Conservation (phyloP, 371 early-diverging fungal species). For the Lichtheimia hyalospora region DNA sequence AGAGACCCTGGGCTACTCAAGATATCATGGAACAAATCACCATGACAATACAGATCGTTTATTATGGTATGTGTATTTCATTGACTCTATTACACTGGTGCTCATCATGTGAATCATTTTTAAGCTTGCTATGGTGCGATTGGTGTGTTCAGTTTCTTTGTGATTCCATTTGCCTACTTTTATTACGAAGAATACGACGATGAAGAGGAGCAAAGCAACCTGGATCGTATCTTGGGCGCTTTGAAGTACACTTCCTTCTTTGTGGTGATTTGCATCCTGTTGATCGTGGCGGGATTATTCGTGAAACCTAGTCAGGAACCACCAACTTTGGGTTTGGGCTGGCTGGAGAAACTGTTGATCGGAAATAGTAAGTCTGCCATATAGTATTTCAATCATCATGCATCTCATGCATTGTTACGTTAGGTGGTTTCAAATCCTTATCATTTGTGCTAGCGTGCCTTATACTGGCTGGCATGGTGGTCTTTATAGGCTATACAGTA, state of each 20-base stretch:
- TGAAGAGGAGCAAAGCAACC: constrained; percentile 31
- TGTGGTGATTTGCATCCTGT: constrained; percentile 39
- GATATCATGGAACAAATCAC: constrained; percentile 50
- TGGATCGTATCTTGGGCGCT: constrained; percentile 39
- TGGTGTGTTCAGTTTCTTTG: constrained; percentile 49
- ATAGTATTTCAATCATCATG: background rate
- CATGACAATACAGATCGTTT: constrained; percentile 41
- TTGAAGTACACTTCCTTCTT: constrained; percentile 58
- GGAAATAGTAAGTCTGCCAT: constrained; percentile 37
- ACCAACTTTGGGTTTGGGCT: constrained; percentile 50
- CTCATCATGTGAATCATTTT: constrained; percentile 4
- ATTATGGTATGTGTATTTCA: constrained; percentile 45
- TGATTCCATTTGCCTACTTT: constrained; percentile 68
- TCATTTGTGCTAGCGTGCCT: constrained; percentile 51
- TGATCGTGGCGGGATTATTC: constrained; percentile 44
- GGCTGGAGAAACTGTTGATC: constrained; percentile 49
- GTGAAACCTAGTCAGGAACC: constrained; percentile 33
- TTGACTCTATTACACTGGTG: background rate
- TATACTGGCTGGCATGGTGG: constrained; percentile 44
- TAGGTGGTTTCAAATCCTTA: constrained; percentile 51
- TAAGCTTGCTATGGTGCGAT: constrained; percentile 54
- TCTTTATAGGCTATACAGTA: constrained; percentile 54
- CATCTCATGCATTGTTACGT: constrained; percentile 1
- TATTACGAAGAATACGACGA: constrained; percentile 65
- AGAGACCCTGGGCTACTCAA: constrained; percentile 65